phyloP scores from a whole-genome alignment of 2,329 filamentous ascomycete species.

The Claviceps fusiformis region DNA sequence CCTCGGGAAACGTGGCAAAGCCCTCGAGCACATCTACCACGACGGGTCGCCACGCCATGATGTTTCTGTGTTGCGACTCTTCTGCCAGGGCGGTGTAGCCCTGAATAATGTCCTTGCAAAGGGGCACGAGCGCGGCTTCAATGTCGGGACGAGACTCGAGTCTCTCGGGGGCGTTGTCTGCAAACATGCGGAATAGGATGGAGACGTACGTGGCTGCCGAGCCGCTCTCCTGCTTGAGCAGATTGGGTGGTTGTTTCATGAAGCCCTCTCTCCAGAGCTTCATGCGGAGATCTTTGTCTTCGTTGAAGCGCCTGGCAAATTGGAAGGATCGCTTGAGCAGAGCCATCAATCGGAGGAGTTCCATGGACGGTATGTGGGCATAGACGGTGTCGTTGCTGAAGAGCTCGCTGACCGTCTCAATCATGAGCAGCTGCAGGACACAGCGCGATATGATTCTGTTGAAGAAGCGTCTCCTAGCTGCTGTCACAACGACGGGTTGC shows the following conservation, averaged over 20 bases:
- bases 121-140: conserved; percentile 79
- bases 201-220: conserved; percentile 89
- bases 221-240: conserved; percentile 92
- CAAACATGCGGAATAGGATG: conserved; percentile 95
- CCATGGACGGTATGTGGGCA: conserved; percentile 74
- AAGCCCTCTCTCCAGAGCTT: conserved; percentile 93
- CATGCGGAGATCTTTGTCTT: conserved; percentile 90
- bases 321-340: conserved; percentile 92
- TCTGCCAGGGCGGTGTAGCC: conserved; percentile 80
- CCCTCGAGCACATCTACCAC: conserved; percentile 95
- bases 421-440: conserved; percentile 95
- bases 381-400: conserved; percentile 97
- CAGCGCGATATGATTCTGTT: conserved; percentile 99
- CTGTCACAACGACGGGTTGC: conserved; percentile 83
- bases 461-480: conserved; percentile 87
- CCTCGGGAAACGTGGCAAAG: conserved; percentile 68
- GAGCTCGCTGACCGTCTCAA: conserved; percentile 96
- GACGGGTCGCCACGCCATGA: conserved; percentile 91
- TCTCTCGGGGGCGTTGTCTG: conserved; percentile 72
- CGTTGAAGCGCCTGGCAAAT: conserved; percentile 95
- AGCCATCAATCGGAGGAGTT: conserved; percentile 84
- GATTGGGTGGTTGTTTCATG: conserved; percentile 97
- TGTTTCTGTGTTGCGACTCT: conserved; percentile 93
- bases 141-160: conserved; percentile 68
- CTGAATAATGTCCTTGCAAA: conserved; percentile 87